These are phyloP conservation scores for Fomitiporia mediterranea DNA, from an alignment of 1,284 basidiomycete species.

Conservation along the genomic window DNA sequence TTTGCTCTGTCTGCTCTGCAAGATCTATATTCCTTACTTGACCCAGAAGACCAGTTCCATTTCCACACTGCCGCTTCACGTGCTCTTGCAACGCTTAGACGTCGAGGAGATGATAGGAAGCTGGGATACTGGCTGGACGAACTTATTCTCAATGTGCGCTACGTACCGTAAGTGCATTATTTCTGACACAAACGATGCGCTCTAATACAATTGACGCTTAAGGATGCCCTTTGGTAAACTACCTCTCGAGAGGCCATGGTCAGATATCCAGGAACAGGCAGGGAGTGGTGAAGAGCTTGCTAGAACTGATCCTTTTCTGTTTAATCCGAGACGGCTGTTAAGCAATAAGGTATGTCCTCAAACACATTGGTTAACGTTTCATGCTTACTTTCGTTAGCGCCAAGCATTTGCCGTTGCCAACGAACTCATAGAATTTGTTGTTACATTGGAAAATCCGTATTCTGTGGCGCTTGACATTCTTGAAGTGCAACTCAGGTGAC, in stretches of 20 bases:
- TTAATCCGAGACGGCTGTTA: conserved; percentile 72
- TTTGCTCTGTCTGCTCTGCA: conserved; percentile 76
- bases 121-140: conserved; percentile 83
- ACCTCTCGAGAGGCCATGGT: conserved; percentile 69
- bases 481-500: conserved; percentile 75
- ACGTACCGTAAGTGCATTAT: conserved; percentile 60
- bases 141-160: conserved; percentile 74
- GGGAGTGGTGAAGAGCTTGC: conserved; percentile 35
- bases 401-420: conserved; percentile 75
- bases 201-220: too few species aligned
- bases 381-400: conserved; percentile 33
- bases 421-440: conserved; percentile 76
- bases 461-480: conserved; percentile 87
- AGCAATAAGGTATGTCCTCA: conserved; percentile 50
- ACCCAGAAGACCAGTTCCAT: conserved; percentile 70
- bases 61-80: conserved; percentile 67
- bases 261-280: conserved; percentile 42
- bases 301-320: conserved; percentile 76
- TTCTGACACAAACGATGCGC: too few species aligned
- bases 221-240: conserved; percentile 71
- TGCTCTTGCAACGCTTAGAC: conserved; percentile 66
- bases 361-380: neutral
- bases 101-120: conserved; percentile 65
- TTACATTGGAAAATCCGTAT: conserved; percentile 89
- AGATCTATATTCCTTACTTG: conserved; percentile 60